Percentiles rank a stretch among this genome's conserved stretches.
Evolutionary conservation across 148 eudicot species (phyloP).

Genomic region (Polygonum maritimum): DNA sequence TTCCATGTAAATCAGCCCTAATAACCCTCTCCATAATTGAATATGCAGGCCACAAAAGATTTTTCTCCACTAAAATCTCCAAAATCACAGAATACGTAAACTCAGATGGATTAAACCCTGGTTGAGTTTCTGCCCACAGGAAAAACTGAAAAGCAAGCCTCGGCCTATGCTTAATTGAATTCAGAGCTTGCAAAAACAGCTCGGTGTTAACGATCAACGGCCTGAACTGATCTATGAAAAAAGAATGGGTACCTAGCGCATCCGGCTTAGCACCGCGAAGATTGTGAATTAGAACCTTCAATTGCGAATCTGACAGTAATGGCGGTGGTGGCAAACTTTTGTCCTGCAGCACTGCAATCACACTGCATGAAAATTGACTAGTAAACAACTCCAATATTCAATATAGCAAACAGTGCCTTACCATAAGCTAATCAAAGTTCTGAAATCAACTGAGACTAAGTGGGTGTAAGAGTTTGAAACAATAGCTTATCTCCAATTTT

Average conservation of each 20-base stretch:
- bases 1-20: conserved; percentile 17
- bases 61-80: conserved; percentile 31
- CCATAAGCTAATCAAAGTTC: not conserved
- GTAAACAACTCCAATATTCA: not conserved
- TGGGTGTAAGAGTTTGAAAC: too few relatives aligned
- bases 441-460: not conserved
- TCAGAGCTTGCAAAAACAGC: conserved; percentile 29
- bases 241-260: conserved; percentile 15
- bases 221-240: conserved; percentile 20
- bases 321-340: not conserved
- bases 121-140: conserved; percentile 38
- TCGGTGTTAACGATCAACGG: conserved; percentile 27
- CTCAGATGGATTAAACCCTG: conserved; percentile 30
- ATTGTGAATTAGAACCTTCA: conserved; percentile 18
- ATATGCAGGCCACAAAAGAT: conserved; percentile 28
- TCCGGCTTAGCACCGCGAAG: conserved; percentile 23
- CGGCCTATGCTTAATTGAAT: conserved; percentile 24
- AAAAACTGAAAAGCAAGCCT: conserved; percentile 32
- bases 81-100: conserved; percentile 33
- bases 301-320: not conserved
- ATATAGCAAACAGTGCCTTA: not conserved
- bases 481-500: too few relatives aligned
- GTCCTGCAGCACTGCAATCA: conserved; percentile 1
- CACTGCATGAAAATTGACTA: not conserved
- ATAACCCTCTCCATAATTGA: conserved; percentile 38